These are phyloP conservation scores for Arthroderma sp. DNA, from an alignment of 2,329 filamentous ascomycete genomes.

Conservation along the genomic window DNA sequence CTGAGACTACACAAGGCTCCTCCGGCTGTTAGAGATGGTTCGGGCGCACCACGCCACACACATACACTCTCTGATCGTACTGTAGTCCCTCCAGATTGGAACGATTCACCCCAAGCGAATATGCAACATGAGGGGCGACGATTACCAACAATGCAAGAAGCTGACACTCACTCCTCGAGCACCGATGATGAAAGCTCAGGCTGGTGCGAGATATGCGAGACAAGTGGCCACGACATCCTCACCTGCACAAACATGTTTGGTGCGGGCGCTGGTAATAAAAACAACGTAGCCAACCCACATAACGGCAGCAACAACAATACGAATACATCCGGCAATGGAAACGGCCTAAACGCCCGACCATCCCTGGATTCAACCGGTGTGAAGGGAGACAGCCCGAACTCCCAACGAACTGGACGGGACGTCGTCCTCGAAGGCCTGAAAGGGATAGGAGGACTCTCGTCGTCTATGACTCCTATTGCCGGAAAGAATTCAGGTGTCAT, in stretches of 20 bases:
- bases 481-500: constrained; percentile 66
- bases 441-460: constrained; percentile 26
- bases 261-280: constrained; percentile 12
- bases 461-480: constrained; percentile 49
- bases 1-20: constrained; percentile 21
- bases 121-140: constrained; percentile 12
- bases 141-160: constrained; percentile 29
- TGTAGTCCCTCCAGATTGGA: constrained; percentile 30
- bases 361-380: constrained; percentile 2
- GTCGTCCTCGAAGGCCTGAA: constrained; percentile 30
- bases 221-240: constrained; percentile 79
- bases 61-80: constrained; percentile 32
- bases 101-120: constrained; percentile 18
- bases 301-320: constrained; percentile 1
- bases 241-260: constrained; percentile 87
- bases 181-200: constrained; percentile 59
- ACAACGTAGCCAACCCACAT: not conserved
- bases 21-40: constrained; percentile 17
- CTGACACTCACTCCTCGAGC: constrained; percentile 41
- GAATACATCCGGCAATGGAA: not conserved
- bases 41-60: constrained; percentile 19
- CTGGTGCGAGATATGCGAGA: constrained; percentile 95
- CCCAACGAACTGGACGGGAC: constrained; percentile 29
- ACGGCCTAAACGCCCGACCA: not conserved
- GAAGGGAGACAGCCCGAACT: constrained; percentile 9